Conservation (phyloP, 78 protist species). For the Speleostelium caveatum region DNA sequence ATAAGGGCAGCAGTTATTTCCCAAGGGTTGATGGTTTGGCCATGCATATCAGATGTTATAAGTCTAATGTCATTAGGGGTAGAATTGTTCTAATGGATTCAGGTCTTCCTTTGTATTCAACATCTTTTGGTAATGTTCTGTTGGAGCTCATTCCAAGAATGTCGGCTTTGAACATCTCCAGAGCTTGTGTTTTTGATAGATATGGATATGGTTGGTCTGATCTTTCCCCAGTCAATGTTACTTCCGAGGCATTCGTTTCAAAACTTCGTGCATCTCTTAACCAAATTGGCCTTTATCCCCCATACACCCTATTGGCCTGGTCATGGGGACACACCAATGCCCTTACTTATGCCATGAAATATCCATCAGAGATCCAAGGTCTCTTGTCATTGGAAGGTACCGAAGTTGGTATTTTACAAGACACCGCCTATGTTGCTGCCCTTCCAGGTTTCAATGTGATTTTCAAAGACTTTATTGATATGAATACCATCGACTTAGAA, state of each 20-base stretch:
- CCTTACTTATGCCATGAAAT: conserved; percentile 8
- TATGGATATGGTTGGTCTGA: conserved; percentile 52
- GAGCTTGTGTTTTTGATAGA: conserved; percentile 22
- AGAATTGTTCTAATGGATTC: conserved; percentile 6
- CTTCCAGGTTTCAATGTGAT: too few species aligned
- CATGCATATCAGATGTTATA: conserved; percentile 27
- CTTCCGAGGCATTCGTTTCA: not conserved
- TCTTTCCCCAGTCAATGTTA: conserved; percentile 16
- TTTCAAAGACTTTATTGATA: not conserved
- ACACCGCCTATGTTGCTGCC: not conserved
- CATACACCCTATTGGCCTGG: conserved; percentile 30
- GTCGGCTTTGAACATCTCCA: not conserved
- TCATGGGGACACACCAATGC: conserved; percentile 38
- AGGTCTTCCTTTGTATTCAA: conserved; percentile 40
- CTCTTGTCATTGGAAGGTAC: conserved; percentile 24
- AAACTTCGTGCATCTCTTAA: conserved; percentile 1
- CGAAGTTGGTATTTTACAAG: not conserved
- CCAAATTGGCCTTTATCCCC: not conserved
- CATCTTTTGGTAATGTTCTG: not conserved
- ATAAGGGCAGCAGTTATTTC: conserved; percentile 13
- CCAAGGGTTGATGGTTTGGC: conserved; percentile 15
- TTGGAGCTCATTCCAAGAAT: not conserved
- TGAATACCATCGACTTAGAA: not conserved
- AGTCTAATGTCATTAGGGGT: not conserved
- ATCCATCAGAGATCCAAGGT: conserved; percentile 5